Evolutionary conservation across 306 rosid genomes (phyloP).

Genomic region (Quercus robur): DNA sequence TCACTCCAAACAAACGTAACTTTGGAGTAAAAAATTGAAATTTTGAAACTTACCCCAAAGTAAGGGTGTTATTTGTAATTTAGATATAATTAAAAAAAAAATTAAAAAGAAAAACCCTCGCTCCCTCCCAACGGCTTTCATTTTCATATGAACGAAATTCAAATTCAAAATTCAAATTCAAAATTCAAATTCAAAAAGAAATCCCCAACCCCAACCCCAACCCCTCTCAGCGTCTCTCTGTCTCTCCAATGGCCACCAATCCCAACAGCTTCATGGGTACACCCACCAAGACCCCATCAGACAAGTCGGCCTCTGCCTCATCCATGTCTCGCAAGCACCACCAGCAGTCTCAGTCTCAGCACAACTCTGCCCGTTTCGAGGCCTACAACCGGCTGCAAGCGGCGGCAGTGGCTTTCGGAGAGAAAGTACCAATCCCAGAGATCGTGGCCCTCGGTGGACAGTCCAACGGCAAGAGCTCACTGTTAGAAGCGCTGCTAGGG

Average conservation of each 20-base stretch:
- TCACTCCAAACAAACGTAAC: no score
- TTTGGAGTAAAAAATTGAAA: no score
- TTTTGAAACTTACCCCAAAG: no score
- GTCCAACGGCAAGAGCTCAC: constrained; percentile 90
- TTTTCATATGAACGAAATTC: constrained; percentile 17
- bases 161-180: no score
- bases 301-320: constrained; percentile 34
- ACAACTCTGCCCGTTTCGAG: constrained; percentile 65
- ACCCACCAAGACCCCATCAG: constrained; percentile 57
- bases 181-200: no score
- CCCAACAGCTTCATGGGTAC: constrained; percentile 29
- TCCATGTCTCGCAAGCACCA: constrained; percentile 25
- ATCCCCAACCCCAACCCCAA: no score
- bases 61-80: no score
- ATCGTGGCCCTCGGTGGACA: constrained; percentile 89
- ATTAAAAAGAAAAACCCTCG: not conserved
- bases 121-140: not conserved
- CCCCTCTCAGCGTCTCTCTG: not conserved
- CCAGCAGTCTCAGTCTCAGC: constrained; percentile 12
- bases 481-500: constrained; percentile 82
- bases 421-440: constrained; percentile 91
- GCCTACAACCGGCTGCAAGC: constrained; percentile 95
- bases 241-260: constrained; percentile 37
- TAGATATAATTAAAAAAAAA: no score
- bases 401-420: constrained; percentile 89